phyloP scores from a whole-genome alignment of 1,284 basidiomycete species.

The Ganoderma lingzhi region DNA sequence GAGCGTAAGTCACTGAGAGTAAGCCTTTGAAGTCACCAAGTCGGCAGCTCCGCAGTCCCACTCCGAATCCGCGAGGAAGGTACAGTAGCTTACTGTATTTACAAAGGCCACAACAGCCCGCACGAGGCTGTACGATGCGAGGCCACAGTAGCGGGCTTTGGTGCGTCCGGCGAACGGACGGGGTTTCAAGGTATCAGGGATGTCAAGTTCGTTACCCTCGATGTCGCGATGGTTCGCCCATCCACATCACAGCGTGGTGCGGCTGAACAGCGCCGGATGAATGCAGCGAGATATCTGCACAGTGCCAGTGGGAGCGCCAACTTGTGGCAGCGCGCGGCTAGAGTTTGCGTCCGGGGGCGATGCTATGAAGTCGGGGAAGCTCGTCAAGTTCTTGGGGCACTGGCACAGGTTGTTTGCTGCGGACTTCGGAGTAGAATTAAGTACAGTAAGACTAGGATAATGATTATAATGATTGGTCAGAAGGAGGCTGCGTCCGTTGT shows the following conservation, averaged over 20 bases:
- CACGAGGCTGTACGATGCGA: not conserved
- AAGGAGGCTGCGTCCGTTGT: not conserved
- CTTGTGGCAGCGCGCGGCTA: not conserved
- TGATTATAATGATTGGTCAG: constrained; percentile 14
- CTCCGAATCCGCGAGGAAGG: not conserved
- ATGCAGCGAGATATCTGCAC: not conserved
- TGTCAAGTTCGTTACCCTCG: not conserved
- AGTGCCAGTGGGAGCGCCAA: not conserved
- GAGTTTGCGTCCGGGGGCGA: not conserved
- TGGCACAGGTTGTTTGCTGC: constrained; percentile 18
- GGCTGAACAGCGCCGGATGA: not conserved
- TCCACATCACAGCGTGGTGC: not conserved
- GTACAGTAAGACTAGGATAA: not conserved
- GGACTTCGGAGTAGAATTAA: constrained; percentile 11
- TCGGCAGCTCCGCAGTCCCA: not conserved
- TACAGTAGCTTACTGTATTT: not conserved
- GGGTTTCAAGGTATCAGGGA: not conserved
- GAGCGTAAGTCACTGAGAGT: not conserved
- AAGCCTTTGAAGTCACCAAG: not conserved
- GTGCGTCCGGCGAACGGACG: not conserved
- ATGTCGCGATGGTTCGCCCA: not conserved
- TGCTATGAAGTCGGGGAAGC: not conserved
- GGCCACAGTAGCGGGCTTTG: not conserved
- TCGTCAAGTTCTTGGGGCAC: not conserved
- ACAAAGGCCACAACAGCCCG: not conserved